Evolutionary conservation across 1,139 yeast genomes (phyloP).

Genomic region (Suhomyces terraborum): DNA sequence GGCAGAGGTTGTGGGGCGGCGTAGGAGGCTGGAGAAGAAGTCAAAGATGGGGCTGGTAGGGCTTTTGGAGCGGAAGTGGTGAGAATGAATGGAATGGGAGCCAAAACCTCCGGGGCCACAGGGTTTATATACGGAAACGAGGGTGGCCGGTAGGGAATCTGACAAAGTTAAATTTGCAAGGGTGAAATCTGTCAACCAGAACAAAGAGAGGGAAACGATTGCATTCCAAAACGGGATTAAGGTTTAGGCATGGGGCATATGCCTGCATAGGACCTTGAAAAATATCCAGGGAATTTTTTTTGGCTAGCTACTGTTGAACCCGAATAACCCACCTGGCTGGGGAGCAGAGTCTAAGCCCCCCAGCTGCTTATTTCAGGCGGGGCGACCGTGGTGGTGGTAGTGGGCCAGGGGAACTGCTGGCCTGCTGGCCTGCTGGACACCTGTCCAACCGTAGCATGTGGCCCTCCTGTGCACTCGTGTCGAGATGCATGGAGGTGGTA

Average conservation of each 20-base stretch:
- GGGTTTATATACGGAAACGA: not conserved
- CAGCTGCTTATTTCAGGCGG: conserved; percentile 4
- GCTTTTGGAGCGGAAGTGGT: not conserved
- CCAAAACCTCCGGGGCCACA: not conserved
- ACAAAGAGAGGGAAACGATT: conserved; percentile 3
- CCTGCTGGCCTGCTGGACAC: not conserved
- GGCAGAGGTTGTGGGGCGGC: not conserved
- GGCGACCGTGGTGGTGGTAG: not conserved
- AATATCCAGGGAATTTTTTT: no score
- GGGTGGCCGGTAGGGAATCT: not conserved
- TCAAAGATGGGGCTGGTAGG: not conserved
- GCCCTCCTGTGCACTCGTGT: no score
- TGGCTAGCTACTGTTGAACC: no score
- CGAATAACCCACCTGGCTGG: no score
- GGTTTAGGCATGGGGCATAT: conserved; percentile 3
- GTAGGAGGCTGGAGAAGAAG: not conserved
- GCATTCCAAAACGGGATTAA: conserved; percentile 1
- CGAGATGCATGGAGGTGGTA: no score
- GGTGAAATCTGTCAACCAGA: conserved; percentile 14
- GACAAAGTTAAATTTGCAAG: conserved; percentile 2
- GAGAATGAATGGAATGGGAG: not conserved
- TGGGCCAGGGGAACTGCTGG: not conserved
- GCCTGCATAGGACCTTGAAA: conserved; percentile 5
- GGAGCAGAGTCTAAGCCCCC: conserved; percentile 6
- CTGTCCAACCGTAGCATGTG: no score